Evolutionary conservation across 1,284 basidiomycete species (phyloP).

Genomic region (Sanghuangporus baumii): DNA sequence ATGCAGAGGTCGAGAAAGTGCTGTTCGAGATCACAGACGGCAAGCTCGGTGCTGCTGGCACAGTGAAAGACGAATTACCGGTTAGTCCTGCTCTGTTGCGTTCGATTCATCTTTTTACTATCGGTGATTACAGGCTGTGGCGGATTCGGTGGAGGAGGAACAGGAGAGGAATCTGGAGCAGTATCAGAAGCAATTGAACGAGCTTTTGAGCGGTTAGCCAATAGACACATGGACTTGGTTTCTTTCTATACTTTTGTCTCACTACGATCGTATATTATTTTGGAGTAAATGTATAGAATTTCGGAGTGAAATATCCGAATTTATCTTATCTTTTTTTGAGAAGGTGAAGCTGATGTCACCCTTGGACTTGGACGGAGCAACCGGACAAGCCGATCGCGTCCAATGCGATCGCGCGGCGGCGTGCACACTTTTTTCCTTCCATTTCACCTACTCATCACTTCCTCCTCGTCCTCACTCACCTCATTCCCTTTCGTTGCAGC

Average conservation of each 20-base stretch:
- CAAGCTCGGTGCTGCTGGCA: constrained; percentile 82
- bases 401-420: background rate
- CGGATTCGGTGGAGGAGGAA: constrained; percentile 67
- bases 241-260: background rate
- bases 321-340: constrained; percentile 4
- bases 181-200: constrained; percentile 82
- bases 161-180: constrained; percentile 81
- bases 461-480: background rate
- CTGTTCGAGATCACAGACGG: constrained; percentile 95
- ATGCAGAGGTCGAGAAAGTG: constrained; percentile 96
- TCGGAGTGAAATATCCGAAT: background rate
- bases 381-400: background rate
- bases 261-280: background rate
- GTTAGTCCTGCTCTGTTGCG: constrained; percentile 43
- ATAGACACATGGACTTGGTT: constrained; percentile 3
- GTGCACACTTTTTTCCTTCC: background rate
- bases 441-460: background rate
- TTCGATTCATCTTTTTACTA: background rate
- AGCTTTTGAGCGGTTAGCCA: constrained; percentile 67
- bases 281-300: background rate
- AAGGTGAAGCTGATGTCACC: constrained; percentile 10
- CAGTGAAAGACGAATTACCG: constrained; percentile 70
- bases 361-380: constrained; percentile 8
- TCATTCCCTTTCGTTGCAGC: constrained; percentile 1
- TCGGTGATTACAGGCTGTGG: constrained; percentile 35